A percentile compares a stretch with the other conserved stretches of the same genome.
phyloP scores from a whole-genome alignment of 1,284 basidiomycete species.

The Irpex rosettiformis region DNA sequence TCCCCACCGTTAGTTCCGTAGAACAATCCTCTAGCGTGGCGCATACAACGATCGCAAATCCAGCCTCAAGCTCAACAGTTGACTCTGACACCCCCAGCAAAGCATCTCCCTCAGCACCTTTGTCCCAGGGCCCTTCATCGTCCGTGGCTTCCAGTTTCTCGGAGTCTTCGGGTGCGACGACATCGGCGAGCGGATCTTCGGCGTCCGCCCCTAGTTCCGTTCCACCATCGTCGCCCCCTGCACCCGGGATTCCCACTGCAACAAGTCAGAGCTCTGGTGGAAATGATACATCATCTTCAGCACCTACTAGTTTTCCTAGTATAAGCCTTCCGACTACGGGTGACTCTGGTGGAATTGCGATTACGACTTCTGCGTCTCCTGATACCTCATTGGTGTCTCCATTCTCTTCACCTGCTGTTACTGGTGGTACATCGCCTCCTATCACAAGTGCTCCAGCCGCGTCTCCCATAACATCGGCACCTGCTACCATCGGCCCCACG shows the following conservation, averaged over 20 bases:
- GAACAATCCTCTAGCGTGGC: not conserved
- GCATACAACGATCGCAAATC: not conserved
- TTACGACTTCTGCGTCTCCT: not conserved
- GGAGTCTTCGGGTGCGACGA: not conserved
- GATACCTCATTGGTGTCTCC: not conserved
- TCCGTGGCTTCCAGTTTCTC: not conserved
- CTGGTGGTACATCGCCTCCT: not conserved
- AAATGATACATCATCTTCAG: not conserved
- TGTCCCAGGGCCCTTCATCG: no score
- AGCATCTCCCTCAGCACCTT: no score
- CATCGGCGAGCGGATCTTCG: not conserved
- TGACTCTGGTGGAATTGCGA: not conserved
- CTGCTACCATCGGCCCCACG: not conserved
- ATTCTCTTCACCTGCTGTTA: not conserved
- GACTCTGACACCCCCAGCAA: not conserved
- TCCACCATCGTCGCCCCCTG: not conserved
- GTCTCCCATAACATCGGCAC: not conserved
- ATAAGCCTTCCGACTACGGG: no score
- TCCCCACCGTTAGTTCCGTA: not conserved
- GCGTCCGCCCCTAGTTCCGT: not conserved
- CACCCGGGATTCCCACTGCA: not conserved
- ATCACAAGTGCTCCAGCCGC: no score
- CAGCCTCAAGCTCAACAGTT: not conserved
- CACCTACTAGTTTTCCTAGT: not conserved
- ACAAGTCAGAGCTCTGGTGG: not conserved